Evolutionary conservation across 2,329 filamentous ascomycete genomes (phyloP), one percentile per base, ranked within the genome.

Genomic region (Proliferodiscus dingleyae): DNA sequence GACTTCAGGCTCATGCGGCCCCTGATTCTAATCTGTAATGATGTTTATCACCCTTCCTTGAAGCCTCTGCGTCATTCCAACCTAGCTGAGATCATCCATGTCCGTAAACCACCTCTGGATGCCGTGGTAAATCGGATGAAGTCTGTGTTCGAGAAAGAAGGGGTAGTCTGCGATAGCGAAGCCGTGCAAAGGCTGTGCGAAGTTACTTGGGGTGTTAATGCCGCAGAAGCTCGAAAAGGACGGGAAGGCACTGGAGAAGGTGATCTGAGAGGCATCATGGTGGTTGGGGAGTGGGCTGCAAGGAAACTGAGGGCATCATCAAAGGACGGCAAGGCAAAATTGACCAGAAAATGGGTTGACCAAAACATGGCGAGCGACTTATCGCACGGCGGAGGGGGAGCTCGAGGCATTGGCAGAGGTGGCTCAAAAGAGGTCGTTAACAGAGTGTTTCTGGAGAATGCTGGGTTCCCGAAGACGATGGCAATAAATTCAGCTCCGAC

Each of bases 1-100:
- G 85, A 83, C 47, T 98, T 98, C 62, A 80, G 86, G 33, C 77
- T 96, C 51, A 78, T 95, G 68, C 78, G 93, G 37, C 93, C 93
- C 0, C 72, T 98, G 23, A 89, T 98, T 41, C 73, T 98, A 38
- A 93, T 98, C 57, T 98, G 93, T 71, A 98, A 98, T 59, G 94
- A 98, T 64, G 81, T 97, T 1, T 98, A 98, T 61, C 89, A 95
- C 56, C 83, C 91, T 3, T 87, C 90, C 16, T 74, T 98, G 32
- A 80, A 89, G 22, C 89, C 88, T 0, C 72, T 98, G 6, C 81
- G 93, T n/a, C 86, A 91, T 53, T 90, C 89, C 0, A 81, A 74
- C 5, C 69, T 93, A 40, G 93, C 91, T 0, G 93, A 98, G 64
- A 82, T 97, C 30, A 83, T 98, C 18, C 89, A 95, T 61, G 85